Percentiles rank a stretch among this genome's conserved stretches.
Evolutionary conservation across 2,329 filamentous ascomycete genomes (phyloP).

Genomic region (Aureobasidium leucospermi): DNA sequence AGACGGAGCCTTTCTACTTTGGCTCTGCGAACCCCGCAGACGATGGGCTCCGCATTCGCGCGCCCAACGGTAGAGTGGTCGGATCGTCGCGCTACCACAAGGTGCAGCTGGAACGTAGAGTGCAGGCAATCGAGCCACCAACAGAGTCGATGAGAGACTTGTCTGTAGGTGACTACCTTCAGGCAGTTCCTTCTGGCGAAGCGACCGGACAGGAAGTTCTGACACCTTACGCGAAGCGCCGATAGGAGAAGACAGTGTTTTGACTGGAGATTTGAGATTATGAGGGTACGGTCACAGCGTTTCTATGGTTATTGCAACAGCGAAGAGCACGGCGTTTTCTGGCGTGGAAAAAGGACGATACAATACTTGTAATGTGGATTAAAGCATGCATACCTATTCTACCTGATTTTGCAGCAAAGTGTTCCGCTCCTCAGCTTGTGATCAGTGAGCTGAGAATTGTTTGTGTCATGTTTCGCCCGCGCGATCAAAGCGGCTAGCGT

Average conservation of each 20-base stretch:
- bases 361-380: background rate
- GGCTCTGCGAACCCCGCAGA: conserved; percentile 18
- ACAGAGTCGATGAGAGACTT: background rate
- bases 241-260: background rate
- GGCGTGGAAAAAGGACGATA: background rate
- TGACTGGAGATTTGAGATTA: background rate
- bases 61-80: conserved; percentile 18
- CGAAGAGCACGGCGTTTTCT: conserved; percentile 1
- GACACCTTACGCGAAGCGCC: background rate
- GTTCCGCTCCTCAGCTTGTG: background rate
- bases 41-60: conserved; percentile 19
- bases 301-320: background rate
- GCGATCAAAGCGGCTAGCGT: background rate
- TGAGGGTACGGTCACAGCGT: background rate
- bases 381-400: background rate
- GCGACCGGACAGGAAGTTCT: background rate
- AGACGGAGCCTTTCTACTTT: conserved; percentile 28
- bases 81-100: conserved; percentile 17
- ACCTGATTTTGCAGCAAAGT: background rate
- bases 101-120: background rate
- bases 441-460: background rate
- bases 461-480: too few relatives aligned
- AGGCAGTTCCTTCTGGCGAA: background rate
- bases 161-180: background rate
- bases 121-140: background rate